These are phyloP conservation scores for Eragrostis curvula DNA, from an alignment of 176 grass and related monocot species.

Conservation along the genomic window DNA sequence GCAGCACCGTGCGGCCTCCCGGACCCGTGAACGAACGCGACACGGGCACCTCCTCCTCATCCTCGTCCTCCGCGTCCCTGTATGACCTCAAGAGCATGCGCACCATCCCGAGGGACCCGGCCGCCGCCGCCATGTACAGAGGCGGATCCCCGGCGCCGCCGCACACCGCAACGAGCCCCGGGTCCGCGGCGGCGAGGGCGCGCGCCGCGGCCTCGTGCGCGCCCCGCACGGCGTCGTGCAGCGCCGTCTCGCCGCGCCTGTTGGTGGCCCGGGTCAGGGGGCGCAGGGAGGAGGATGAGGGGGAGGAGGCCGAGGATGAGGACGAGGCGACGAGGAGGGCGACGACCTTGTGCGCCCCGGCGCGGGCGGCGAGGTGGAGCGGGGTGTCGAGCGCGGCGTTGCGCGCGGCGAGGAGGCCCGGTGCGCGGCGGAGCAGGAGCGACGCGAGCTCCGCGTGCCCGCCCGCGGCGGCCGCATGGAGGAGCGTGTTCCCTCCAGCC, in stretches of 20 bases:
- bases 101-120: conserved; percentile 51
- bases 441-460: conserved; percentile 41
- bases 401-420: conserved; percentile 43
- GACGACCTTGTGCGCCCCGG: conserved; percentile 48
- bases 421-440: conserved; percentile 53
- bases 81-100: conserved; percentile 33
- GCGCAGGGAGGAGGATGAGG: not conserved
- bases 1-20: conserved; percentile 52
- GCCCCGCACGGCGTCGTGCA: conserved; percentile 62
- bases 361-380: conserved; percentile 53
- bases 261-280: conserved; percentile 43
- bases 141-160: conserved; percentile 41
- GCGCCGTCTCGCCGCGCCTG: conserved; percentile 59
- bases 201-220: conserved; percentile 41
- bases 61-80: conserved; percentile 13
- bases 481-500: conserved; percentile 49
- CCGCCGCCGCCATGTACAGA: conserved; percentile 62
- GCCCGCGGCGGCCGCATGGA: conserved; percentile 35
- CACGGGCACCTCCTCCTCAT: not conserved
- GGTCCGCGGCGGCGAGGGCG: conserved; percentile 39
- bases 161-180: conserved; percentile 32
- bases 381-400: conserved; percentile 65
- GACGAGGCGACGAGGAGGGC: conserved; percentile 30
- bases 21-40: conserved; percentile 37
- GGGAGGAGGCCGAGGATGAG: not conserved